Evolutionary conservation across 176 grass and related monocot genomes (phyloP).

Genomic region (Ensete glaucum): DNA sequence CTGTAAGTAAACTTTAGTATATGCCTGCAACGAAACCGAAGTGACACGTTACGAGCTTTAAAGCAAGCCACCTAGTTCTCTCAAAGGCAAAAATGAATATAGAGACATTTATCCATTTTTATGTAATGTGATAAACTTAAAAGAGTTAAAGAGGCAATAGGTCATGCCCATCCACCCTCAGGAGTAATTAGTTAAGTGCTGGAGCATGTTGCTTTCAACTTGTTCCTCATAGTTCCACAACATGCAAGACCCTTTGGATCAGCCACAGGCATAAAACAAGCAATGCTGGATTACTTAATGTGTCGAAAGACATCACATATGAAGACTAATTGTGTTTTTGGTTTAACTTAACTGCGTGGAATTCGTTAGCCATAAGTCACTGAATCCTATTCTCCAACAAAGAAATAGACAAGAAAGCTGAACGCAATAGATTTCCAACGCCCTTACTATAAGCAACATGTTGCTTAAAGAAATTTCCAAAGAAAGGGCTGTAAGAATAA

Average conservation of each 20-base stretch:
- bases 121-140: too few species aligned
- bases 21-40: conserved; percentile 32
- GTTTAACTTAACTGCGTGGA: too few species aligned
- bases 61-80: conserved; percentile 22
- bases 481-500: background rate
- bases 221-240: background rate
- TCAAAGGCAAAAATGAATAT: conserved; percentile 12
- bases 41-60: background rate
- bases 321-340: too few species aligned
- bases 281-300: background rate
- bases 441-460: background rate
- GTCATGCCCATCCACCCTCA: too few species aligned
- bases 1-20: conserved; percentile 8
- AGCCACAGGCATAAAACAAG: background rate
- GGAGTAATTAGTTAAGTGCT: too few species aligned
- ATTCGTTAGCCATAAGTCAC: too few species aligned
- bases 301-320: too few species aligned
- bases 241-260: background rate
- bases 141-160: too few species aligned
- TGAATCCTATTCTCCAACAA: background rate
- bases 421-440: background rate
- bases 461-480: background rate
- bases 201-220: too few species aligned
- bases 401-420: background rate
- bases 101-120: too few species aligned